Conservation (phyloP, 1,284 basidiomycete genomes). For the Peniophora sp. region DNA sequence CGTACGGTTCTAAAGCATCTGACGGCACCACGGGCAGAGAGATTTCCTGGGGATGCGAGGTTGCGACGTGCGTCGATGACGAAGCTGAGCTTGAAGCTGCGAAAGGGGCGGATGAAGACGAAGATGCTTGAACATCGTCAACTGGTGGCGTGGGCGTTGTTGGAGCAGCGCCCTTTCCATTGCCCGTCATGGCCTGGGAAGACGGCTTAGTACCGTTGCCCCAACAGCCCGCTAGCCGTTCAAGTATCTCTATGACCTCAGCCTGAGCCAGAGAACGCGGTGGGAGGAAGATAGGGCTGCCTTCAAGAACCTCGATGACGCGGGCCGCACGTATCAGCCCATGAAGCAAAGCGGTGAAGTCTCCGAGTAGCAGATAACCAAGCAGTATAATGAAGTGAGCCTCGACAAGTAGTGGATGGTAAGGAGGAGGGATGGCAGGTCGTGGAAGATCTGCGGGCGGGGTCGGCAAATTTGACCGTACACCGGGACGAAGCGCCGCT, state of each 20-base stretch:
- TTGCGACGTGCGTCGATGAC: slow-evolving; percentile 5
- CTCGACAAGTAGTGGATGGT: slow-evolving; percentile 79
- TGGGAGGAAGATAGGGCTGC: slow-evolving; percentile 76
- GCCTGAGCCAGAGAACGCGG: slow-evolving; percentile 80
- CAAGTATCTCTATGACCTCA: slow-evolving; percentile 74
- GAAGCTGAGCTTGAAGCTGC: slow-evolving; percentile 9
- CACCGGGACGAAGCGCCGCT: slow-evolving; percentile 58
- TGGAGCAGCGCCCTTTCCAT: slow-evolving; percentile 29
- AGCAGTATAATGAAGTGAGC: slow-evolving; percentile 72
- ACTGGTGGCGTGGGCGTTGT: slow-evolving; percentile 18
- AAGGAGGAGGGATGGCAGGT: slow-evolving; percentile 64
- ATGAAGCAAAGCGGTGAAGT: slow-evolving; percentile 51
- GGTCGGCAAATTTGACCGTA: slow-evolving; percentile 24
- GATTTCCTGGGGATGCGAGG: slow-evolving; percentile 5
- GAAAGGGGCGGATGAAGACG: not conserved
- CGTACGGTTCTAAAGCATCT: not conserved
- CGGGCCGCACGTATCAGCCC: slow-evolving; percentile 56
- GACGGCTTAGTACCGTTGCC: slow-evolving; percentile 45
- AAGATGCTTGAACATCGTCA: slow-evolving; percentile 9
- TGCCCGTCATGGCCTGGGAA: slow-evolving; percentile 13
- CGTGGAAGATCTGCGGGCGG: slow-evolving; percentile 25
- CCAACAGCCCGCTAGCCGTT: slow-evolving; percentile 69
- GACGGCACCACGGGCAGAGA: slow-evolving; percentile 12
- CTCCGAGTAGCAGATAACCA: slow-evolving; percentile 64
- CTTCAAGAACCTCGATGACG: slow-evolving; percentile 71